Percentiles rank a stretch among this genome's conserved stretches.
Conservation (phyloP, 352 stramenopile genomes). For the Globisporangium megalacanthum region DNA sequence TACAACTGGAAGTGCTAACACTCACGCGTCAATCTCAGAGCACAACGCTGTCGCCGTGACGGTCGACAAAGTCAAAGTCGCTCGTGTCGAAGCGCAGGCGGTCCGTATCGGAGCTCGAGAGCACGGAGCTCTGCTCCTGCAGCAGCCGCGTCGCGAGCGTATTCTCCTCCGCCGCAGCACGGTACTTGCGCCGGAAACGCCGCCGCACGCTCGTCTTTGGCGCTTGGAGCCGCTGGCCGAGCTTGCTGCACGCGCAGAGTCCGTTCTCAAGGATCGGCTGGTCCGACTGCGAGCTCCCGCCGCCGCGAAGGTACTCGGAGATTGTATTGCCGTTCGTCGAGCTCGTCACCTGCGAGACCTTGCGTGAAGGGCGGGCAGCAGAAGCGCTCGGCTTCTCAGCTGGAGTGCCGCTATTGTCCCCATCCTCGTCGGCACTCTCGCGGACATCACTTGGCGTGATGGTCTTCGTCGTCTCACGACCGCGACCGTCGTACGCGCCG, state of each 20-base stretch:
- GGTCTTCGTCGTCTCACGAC: conserved; percentile 3
- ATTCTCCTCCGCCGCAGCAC: conserved; percentile 20
- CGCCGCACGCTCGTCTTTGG: conserved; percentile 25
- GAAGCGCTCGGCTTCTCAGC: conserved; percentile 15
- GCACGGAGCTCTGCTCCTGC: conserved; percentile 18
- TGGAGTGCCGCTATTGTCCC: conserved; percentile 10
- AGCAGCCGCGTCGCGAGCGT: conserved; percentile 45
- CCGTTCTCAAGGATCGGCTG: conserved; percentile 38
- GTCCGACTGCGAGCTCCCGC: conserved; percentile 36
- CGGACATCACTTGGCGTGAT: too few species aligned
- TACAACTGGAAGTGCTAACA: too few species aligned
- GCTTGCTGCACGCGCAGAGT: conserved; percentile 43
- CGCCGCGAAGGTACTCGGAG: conserved; percentile 13
- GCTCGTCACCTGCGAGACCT: conserved; percentile 28
- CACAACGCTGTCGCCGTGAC: conserved; percentile 4
- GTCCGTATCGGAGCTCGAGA: conserved; percentile 13
- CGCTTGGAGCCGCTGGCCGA: conserved; percentile 44
- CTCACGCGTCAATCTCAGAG: neutral
- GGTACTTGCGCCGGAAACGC: conserved; percentile 30
- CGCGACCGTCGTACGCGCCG: conserved; percentile 16
- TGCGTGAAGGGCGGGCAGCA: conserved; percentile 12
- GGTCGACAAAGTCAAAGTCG: conserved; percentile 45
- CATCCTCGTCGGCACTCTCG: conserved; percentile 3
- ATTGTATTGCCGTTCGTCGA: conserved; percentile 33
- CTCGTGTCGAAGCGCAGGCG: conserved; percentile 14